Evolutionary conservation across 148 eudicot genomes (phyloP), one percentile per base, ranked within the genome.

Genomic region (Hydrangea macrophylla): DNA sequence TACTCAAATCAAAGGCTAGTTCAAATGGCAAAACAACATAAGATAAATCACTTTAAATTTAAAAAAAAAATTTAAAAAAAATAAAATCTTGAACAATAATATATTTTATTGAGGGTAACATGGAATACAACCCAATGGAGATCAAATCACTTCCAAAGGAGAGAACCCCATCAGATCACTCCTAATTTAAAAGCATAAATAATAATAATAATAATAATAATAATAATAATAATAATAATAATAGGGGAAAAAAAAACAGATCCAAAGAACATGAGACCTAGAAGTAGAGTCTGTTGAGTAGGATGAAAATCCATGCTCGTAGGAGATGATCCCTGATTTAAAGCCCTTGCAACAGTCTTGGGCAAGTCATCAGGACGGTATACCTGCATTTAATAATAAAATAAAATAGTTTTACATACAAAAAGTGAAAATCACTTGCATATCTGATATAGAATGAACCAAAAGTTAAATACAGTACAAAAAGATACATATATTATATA

Each of bases 221-320:
- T n/a, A n/a, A n/a, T n/a, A n/a, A n/a, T n/a, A 53, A 69, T 44
- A 60, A n/a, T 44, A 24, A 42, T 54, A 13, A 39, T 28, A 4
- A 64, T 5, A 31, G 70, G 31, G 27, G 55, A 37, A 39, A 51
- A 8, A 33, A 59, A 11, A 54, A 7, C 15, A 7, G 22, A 39
- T 15, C 26, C 13, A n/a, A n/a, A n/a, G 15, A 32, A 54, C 17
- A 39, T 64, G 71, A 58, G n/a, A 92, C 98, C 98, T 32, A 92
- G 80, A 65, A 92, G 86, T 64, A 89, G 76, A 23, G 90, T 85
- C 55, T 85, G 85, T 50, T 89, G 90, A 60, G 68, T 62, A 73
- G 97, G 97, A 67, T 92, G 96, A 79, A 85, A 92, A 81, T 92
- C 97, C 96, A 92, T 92, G 84, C 90, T 85, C 88, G 81, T 89